Base-by-base conservation (phyloP, 140 eudicot species). In the Anethum foeniculum region DNA sequence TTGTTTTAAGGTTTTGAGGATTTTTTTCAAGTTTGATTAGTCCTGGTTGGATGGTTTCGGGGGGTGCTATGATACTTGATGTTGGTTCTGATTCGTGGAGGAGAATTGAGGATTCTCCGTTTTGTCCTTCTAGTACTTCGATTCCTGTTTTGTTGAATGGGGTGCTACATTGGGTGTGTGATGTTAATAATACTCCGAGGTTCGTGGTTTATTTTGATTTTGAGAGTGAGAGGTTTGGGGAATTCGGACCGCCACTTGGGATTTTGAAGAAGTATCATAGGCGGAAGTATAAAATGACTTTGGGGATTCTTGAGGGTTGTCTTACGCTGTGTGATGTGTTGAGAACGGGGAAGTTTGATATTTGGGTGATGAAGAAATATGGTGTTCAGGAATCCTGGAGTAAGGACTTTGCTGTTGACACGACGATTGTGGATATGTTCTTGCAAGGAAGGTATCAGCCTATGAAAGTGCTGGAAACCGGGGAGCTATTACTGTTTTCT, bases 301-400 rank as follows among this genome's bases (percentile, higher is more conserved):
- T 69, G 11, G 75, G 75, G 23, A 38, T 69, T 38, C 75, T 69
- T 32, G 75, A 38, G 23, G 75, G 23, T 16, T 34, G 43, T 69
- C 44, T 69, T 6, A 4, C 43, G 10, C 28, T 56, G 75, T 69
- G 75, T 69, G 75, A 69, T 69, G 23, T 32, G 39, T 30, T 30
- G n/a, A 30, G 44, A 6, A 69, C n/a, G 0, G 75, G 75, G 44
- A 69, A 69, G n/a, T 34, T 34, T 18, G 75, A 69, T 69, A 69
- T 34, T 12, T 69, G 75, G 43, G 75, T 69, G 41, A 28, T 69
- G 47, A 69, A 36, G 47, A 38, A 69, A 6, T 69, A 69, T 18
- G 75, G 75, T 69, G 75, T 0, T 69, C 75, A 6, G 41, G 44
- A 18, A 34, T 69, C 75, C 36, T 69, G 75, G 75, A 69, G 75